Evolutionary conservation across 345 rosid species (phyloP).

Genomic region (Lumnitzera racemosa): DNA sequence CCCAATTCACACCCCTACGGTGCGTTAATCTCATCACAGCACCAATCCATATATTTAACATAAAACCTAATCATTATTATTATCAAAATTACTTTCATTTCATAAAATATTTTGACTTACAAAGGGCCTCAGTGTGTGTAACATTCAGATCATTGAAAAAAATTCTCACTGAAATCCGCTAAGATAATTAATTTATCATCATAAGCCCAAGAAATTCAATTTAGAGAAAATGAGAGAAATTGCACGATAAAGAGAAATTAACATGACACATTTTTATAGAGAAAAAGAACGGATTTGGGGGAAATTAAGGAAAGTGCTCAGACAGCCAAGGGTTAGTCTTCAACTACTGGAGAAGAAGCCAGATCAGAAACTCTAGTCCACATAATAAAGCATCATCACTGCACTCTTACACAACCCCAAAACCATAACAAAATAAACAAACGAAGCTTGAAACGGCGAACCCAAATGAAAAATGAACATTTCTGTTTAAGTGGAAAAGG

Average conservation of each 20-base stretch:
- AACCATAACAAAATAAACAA: too few relatives aligned
- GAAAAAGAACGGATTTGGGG: not conserved
- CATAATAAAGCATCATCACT: slow-evolving; percentile 54
- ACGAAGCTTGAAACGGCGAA: too few relatives aligned
- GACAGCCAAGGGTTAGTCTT: slow-evolving; percentile 99
- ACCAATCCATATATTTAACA: not conserved
- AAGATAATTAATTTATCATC: slow-evolving; percentile 74
- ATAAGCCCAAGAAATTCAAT: slow-evolving; percentile 34
- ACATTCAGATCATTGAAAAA: slow-evolving; percentile 89
- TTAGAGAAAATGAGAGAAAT: too few relatives aligned
- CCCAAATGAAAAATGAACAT: too few relatives aligned
- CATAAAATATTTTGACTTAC: not conserved
- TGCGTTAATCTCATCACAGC: slow-evolving; percentile 71
- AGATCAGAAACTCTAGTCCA: slow-evolving; percentile 99
- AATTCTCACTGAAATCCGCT: slow-evolving; percentile 99
- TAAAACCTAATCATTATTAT: not conserved
- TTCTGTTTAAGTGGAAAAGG: too few relatives aligned
- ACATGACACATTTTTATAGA: not conserved
- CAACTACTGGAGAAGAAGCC: slow-evolving; percentile 54
- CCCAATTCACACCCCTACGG: slow-evolving; percentile 54
- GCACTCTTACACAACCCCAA: slow-evolving; percentile 15
- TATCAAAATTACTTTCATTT: not conserved
- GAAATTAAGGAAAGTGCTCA: slow-evolving; percentile 40
- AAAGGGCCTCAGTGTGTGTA: slow-evolving; percentile 97
- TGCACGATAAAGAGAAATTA: too few relatives aligned